Evolutionary conservation across 179 eudicot genomes (phyloP), one percentile per base, ranked within the genome.

Genomic region (Corrigiola litoralis): DNA sequence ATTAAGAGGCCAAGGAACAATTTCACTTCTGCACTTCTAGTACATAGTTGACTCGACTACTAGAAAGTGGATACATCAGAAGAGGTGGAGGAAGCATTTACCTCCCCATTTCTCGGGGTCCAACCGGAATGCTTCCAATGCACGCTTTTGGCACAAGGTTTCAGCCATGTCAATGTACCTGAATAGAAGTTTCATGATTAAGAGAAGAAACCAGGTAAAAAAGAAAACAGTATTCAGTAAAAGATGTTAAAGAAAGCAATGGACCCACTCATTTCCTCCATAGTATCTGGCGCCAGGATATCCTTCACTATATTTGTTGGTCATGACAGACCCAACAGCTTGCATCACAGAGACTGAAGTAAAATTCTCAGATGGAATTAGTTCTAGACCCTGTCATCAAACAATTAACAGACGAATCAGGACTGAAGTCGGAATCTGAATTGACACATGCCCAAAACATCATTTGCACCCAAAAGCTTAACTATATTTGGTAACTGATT

Each of bases 71-170:
- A 41, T 54, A 24, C 65, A 36, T 34, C 14, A 34, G 12, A 11
- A 59, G 16, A n/a, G n/a, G n/a, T n/a, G n/a, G 25, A 38, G 6
- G 24, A 27, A 52, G 21, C 8, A 18, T 28, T 2, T 51, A 95
- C 99, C 97, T 95, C 97, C 99, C 99, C 99, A 95, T 84, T 95
- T 85, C 44, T 76, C 87, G 61, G 99, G 99, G 82, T 95, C 99
- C 91, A 95, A 82, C 28, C 86, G 78, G 42, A 95, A 91, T 62
- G 92, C 99, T 77, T 95, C 99, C 71, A 95, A 57, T 4, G 99
- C 99, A 64, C 99, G 96, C 79, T 88, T 91, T 74, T 95, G 97
- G 75, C 96, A 95, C 50, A 95, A 64, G 45, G 90, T 47, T 70
- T 95, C 99, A 48, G 97, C 99, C 99, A 95, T 95, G 81, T 95